These are phyloP conservation scores for Suillus weaverae DNA, from an alignment of 768 basidiomycete species.

Conservation along the genomic window DNA sequence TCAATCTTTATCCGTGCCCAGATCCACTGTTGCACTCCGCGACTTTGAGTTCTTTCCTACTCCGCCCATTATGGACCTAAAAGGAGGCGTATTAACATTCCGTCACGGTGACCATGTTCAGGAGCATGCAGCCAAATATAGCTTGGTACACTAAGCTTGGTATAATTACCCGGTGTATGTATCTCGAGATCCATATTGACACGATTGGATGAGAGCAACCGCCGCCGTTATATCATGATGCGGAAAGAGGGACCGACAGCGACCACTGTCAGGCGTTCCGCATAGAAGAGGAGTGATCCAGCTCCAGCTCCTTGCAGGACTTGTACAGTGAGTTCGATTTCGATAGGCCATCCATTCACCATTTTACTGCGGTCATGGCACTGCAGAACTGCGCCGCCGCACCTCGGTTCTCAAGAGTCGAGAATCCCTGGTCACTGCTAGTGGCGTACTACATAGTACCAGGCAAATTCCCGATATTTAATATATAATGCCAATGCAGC, in stretches of 20 bases:
- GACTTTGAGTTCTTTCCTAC: not conserved
- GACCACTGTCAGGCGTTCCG: not conserved
- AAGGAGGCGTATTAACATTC: not conserved
- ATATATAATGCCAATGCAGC: not conserved
- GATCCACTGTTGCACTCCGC: not conserved
- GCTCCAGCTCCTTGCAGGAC: not conserved
- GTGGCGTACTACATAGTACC: not conserved
- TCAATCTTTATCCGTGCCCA: not conserved
- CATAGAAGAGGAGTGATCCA: not conserved
- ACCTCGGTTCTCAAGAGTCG: not conserved
- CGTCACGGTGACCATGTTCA: not conserved
- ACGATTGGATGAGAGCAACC: not conserved
- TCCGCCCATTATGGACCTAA: conserved; percentile 10
- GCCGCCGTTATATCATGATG: not conserved
- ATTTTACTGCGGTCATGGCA: not conserved
- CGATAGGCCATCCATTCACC: not conserved
- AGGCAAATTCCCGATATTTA: not conserved
- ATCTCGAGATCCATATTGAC: not conserved
- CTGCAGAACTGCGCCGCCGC: not conserved
- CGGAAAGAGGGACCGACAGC: not conserved
- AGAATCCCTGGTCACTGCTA: not conserved
- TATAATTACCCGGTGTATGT: not conserved
- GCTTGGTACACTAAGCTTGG: not conserved
- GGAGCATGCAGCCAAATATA: not conserved
- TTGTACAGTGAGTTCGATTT: not conserved